A percentile compares a stretch with the other conserved stretches of the same genome.
phyloP scores from a whole-genome alignment of 2,329 filamentous ascomycete genomes.

The Aplosporella prunicola region DNA sequence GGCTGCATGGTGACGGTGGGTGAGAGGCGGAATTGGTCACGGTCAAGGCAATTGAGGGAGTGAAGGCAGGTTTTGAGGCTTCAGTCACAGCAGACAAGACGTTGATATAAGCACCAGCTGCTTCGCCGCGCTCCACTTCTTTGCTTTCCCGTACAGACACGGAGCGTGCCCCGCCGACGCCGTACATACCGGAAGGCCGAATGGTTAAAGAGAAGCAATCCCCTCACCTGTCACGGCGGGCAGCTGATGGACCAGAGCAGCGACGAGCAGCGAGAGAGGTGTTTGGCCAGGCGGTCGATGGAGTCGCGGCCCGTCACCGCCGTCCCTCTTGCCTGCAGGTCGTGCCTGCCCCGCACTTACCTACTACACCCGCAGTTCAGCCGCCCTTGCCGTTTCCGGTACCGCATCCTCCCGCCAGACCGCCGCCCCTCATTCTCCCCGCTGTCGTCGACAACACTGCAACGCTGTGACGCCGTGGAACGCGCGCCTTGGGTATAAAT shows the following conservation, averaged over 20 bases:
- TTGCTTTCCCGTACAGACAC: slow-evolving; percentile 13
- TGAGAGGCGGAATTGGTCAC: neutral
- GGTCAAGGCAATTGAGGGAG: neutral
- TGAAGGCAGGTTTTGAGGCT: neutral
- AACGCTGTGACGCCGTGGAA: too few species aligned
- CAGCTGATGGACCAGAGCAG: neutral
- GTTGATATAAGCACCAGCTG: neutral
- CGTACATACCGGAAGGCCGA: slow-evolving; percentile 18
- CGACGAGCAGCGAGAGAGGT: neutral
- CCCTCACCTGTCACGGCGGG: neutral
- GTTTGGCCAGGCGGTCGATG: slow-evolving; percentile 10
- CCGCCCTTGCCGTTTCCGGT: neutral
- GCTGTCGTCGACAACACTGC: too few species aligned
- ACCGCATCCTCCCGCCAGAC: neutral
- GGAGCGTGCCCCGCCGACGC: slow-evolving; percentile 29
- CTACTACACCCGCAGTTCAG: neutral
- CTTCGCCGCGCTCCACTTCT: slow-evolving; percentile 5
- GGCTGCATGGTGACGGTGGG: slow-evolving; percentile 22
- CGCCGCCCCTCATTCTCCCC: neutral
- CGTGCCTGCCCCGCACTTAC: neutral
- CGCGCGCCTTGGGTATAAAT: too few species aligned
- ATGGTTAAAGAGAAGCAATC: neutral
- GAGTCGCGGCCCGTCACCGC: slow-evolving; percentile 9
- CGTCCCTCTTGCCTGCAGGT: neutral
- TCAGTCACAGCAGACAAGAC: neutral